A percentile compares a stretch with the other conserved stretches of the same genome.
Conservation (phyloP, 352 stramenopile genomes). For the Halophytophthora batemanensis region DNA sequence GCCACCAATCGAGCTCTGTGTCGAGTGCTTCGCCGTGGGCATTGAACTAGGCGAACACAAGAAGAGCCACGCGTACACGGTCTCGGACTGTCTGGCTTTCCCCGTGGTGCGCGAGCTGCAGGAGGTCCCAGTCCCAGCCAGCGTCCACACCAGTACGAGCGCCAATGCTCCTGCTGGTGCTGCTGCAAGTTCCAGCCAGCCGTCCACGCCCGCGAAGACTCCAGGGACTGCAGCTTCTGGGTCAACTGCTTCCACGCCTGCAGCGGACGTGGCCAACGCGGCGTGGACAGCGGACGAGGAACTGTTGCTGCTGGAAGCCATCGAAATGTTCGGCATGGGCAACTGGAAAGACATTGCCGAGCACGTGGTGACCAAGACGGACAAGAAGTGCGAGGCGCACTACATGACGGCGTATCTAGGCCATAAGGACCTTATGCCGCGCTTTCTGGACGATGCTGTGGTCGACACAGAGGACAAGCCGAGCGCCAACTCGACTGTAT, state of each 20-base stretch:
- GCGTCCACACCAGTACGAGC: too few species aligned
- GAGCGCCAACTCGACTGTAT: too few species aligned
- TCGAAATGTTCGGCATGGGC: constrained; percentile 94
- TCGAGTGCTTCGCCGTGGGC: constrained; percentile 93
- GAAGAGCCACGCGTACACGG: constrained; percentile 75
- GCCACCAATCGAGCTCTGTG: constrained; percentile 84
- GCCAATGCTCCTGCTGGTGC: too few species aligned
- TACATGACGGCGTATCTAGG: constrained; percentile 84
- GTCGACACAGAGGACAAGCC: constrained; percentile 36
- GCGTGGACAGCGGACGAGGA: constrained; percentile 96
- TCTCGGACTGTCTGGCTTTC: constrained; percentile 83
- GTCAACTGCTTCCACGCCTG: constrained; percentile 11
- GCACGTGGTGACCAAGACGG: constrained; percentile 80
- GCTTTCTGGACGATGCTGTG: constrained; percentile 53
- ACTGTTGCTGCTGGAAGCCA: constrained; percentile 93
- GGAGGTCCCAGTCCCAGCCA: too few species aligned
- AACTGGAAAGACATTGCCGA: constrained; percentile 95
- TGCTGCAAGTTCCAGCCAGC: constrained; percentile 2
- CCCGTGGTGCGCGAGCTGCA: constrained; percentile 57
- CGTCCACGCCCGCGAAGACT: constrained; percentile 17
- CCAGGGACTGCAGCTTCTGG: constrained; percentile 21
- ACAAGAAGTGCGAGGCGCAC: constrained; percentile 88
- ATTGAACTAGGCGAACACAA: constrained; percentile 78
- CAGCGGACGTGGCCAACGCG: constrained; percentile 9
- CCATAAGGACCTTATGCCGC: constrained; percentile 51